Percentiles rank a stretch among this genome's conserved stretches.
Conservation (phyloP, 495 filamentous ascomycete species). For the Hypoxylon cercidicola region DNA sequence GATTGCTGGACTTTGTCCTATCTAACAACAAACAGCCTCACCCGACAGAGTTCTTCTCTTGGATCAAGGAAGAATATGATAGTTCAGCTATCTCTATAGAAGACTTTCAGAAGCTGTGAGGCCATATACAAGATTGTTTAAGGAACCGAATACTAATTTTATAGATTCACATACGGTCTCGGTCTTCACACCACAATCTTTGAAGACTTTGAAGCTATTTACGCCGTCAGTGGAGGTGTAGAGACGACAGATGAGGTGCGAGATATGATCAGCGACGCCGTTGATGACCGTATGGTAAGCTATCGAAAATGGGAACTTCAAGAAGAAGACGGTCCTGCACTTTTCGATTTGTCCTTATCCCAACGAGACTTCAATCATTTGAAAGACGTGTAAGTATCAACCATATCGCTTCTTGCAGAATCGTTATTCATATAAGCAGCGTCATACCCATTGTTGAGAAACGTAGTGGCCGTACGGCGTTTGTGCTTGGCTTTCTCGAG, state of each 20-base stretch:
- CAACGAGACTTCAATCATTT: slow-evolving; percentile 2
- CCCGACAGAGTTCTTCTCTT: slow-evolving; percentile 8
- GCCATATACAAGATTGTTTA: neutral
- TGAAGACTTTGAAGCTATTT: slow-evolving; percentile 3
- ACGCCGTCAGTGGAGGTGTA: neutral
- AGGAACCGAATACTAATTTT: slow-evolving; percentile 2
- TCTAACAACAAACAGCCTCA: neutral
- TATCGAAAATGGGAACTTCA: neutral
- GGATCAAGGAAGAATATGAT: slow-evolving; percentile 8
- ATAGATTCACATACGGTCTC: slow-evolving; percentile 1
- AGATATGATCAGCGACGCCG: neutral
- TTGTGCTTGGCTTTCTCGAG: slow-evolving; percentile 8
- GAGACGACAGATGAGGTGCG: slow-evolving; percentile 3
- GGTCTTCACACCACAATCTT: neutral
- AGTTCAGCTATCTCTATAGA: slow-evolving; percentile 2
- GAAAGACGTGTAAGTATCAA: slow-evolving; percentile 4
- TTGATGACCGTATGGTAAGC: neutral
- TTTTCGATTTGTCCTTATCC: slow-evolving; percentile 8
- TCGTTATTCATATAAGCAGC: neutral
- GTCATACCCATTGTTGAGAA: slow-evolving; percentile 6
- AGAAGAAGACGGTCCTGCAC: slow-evolving; percentile 1
- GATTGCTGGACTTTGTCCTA: slow-evolving; percentile 1
- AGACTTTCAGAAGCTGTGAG: slow-evolving; percentile 9
- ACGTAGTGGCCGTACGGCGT: neutral
- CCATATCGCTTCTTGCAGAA: neutral